Evolutionary conservation across 2,329 filamentous ascomycete species (phyloP).

Genomic region (Ophiostoma quercus): DNA sequence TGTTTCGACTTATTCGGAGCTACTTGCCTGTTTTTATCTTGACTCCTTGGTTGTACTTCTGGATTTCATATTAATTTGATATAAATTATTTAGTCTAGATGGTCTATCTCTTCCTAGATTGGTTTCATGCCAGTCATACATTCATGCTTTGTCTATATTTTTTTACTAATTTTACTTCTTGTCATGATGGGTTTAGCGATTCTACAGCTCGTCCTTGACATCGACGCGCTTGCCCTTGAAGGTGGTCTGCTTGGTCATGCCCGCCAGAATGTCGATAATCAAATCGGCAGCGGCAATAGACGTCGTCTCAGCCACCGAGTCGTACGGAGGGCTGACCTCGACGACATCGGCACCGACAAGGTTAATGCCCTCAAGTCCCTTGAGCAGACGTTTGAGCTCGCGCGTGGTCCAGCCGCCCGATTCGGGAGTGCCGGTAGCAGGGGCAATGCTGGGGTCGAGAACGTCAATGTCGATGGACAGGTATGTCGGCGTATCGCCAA

Average conservation of each 20-base stretch:
- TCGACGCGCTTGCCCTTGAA: neutral
- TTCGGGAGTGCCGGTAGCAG: slow-evolving; percentile 73
- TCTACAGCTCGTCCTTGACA: slow-evolving; percentile 21
- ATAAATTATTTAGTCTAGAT: neutral
- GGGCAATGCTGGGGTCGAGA: slow-evolving; percentile 34
- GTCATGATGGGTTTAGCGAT: neutral
- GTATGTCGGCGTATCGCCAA: slow-evolving; percentile 37
- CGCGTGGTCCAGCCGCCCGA: slow-evolving; percentile 85
- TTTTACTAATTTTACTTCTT: neutral
- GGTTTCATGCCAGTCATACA: neutral
- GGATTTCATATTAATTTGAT: neutral
- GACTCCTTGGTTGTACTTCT: neutral
- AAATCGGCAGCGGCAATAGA: slow-evolving; percentile 23
- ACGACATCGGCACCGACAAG: slow-evolving; percentile 85
- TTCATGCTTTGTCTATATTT: neutral
- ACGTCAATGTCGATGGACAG: slow-evolving; percentile 35
- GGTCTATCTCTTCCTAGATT: neutral
- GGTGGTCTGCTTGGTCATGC: slow-evolving; percentile 20
- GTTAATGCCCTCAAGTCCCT: slow-evolving; percentile 75
- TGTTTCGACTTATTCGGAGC: neutral
- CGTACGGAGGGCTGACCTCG: slow-evolving; percentile 79
- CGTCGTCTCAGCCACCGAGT: slow-evolving; percentile 40
- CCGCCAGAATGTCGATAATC: slow-evolving; percentile 24
- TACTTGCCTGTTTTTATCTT: neutral
- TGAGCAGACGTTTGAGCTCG: slow-evolving; percentile 75